phyloP scores from a whole-genome alignment of 129 eudicot species.

The Logfia minima region DNA sequence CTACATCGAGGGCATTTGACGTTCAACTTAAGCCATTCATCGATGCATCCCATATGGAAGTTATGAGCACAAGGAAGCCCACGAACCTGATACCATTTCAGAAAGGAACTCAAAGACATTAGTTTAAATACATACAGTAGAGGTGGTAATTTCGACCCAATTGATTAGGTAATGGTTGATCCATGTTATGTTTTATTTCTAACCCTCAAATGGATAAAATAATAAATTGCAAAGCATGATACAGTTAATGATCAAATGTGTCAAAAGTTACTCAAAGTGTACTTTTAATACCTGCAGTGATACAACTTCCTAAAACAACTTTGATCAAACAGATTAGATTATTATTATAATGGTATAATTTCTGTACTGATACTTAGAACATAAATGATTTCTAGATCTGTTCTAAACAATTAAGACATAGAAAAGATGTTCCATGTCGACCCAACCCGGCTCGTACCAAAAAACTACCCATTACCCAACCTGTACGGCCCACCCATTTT shows the following conservation, averaged over 20 bases:
- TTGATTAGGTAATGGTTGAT: background rate
- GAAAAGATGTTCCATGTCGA: background rate
- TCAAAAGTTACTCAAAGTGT: background rate
- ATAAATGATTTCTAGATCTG: no score
- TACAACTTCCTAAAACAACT: no score
- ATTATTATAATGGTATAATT: background rate
- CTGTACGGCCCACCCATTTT: background rate
- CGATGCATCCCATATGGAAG: slow-evolving; percentile 91
- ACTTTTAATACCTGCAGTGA: background rate
- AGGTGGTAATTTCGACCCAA: background rate
- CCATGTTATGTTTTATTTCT: background rate
- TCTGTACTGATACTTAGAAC: background rate
- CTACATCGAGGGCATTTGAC: slow-evolving; percentile 94
- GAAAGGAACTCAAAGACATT: background rate
- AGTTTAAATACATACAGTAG: background rate
- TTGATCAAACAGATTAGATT: background rate
- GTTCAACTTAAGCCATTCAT: slow-evolving; percentile 88
- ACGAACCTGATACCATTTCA: slow-evolving; percentile 51
- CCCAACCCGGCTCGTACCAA: background rate
- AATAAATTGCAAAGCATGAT: background rate
- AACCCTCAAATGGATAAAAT: background rate
- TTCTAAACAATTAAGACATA: background rate
- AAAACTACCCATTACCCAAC: background rate
- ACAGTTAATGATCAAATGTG: no score
- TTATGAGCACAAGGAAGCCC: slow-evolving; percentile 99